Evolutionary conservation across 2,329 filamentous ascomycete species (phyloP).

Genomic region (Exophiala aquamarina): DNA sequence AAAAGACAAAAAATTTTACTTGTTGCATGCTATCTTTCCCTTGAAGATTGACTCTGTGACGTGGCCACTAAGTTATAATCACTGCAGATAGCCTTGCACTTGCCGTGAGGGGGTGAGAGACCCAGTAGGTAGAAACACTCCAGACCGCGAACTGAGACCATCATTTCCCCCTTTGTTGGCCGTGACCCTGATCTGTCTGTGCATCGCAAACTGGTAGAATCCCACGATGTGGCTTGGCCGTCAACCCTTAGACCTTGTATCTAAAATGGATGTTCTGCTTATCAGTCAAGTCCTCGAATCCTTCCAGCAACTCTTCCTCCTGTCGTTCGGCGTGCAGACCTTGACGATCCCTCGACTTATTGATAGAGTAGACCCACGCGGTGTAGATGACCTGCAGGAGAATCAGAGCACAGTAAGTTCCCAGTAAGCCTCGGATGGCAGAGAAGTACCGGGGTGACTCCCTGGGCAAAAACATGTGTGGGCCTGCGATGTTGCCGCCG

Average conservation of each 20-base stretch:
- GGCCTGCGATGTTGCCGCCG: conserved; percentile 50
- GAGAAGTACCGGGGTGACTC: conserved; percentile 48
- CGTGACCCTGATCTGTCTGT: no score
- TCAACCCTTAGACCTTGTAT: conserved; percentile 32
- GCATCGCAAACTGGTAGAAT: no score
- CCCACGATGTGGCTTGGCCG: no score
- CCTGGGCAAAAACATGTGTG: conserved; percentile 47
- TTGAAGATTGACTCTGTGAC: no score
- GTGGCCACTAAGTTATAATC: no score
- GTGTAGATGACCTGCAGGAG: conserved; percentile 32
- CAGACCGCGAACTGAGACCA: no score
- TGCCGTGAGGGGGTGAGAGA: no score
- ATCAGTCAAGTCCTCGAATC: conserved; percentile 39
- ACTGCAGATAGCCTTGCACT: no score
- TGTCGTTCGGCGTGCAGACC: conserved; percentile 8
- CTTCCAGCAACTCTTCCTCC: conserved; percentile 29
- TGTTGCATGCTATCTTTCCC: no score
- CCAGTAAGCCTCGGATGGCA: conserved; percentile 43
- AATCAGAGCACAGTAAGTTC: conserved; percentile 46
- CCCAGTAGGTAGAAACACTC: no score
- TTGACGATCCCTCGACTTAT: conserved; percentile 13
- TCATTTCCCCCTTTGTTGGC: no score
- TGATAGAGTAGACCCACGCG: conserved; percentile 16
- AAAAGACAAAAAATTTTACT: no score
- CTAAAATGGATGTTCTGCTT: conserved; percentile 37